phyloP scores from a whole-genome alignment of 2,329 filamentous ascomycete species.

The Beauveria brongniartii region DNA sequence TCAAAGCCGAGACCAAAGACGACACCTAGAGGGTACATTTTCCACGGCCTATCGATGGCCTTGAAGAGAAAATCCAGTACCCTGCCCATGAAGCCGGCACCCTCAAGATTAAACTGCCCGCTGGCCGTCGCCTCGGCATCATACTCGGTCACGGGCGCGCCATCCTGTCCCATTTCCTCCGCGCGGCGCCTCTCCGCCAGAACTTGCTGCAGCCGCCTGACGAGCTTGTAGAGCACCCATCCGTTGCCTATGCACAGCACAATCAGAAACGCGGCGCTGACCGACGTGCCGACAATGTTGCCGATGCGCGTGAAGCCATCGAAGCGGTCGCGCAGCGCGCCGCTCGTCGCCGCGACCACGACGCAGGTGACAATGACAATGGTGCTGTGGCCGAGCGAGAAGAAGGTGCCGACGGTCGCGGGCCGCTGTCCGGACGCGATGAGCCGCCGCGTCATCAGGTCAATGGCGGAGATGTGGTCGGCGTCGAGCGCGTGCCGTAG shows the following conservation, averaged over 20 bases:
- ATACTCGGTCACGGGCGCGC: slow-evolving; percentile 19
- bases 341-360: slow-evolving; percentile 83
- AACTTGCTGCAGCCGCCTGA: slow-evolving; percentile 58
- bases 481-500: slow-evolving; percentile 93
- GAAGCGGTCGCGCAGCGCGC: slow-evolving; percentile 73
- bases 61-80: slow-evolving; percentile 70
- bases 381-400: slow-evolving; percentile 88
- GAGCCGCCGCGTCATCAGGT: slow-evolving; percentile 86
- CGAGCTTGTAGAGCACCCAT: slow-evolving; percentile 74
- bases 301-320: slow-evolving; percentile 72
- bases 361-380: slow-evolving; percentile 87
- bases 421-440: slow-evolving; percentile 78
- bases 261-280: slow-evolving; percentile 76
- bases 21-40: slow-evolving; percentile 88
- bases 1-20: slow-evolving; percentile 92
- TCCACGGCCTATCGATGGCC: slow-evolving; percentile 72
- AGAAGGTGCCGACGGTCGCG: slow-evolving; percentile 89
- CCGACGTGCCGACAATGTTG: slow-evolving; percentile 80
- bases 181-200: slow-evolving; percentile 31
- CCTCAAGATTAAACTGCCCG: slow-evolving; percentile 60
- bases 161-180: slow-evolving; percentile 20
- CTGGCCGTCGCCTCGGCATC: slow-evolving; percentile 24
- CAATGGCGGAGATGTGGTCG: slow-evolving; percentile 83
- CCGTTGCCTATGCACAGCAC: slow-evolving; percentile 75
- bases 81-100: slow-evolving; percentile 64